A percentile compares a stretch with the other conserved stretches of the same genome.
phyloP scores from a whole-genome alignment of 2,329 filamentous ascomycete species.

The Pseudofabraea citricarpa region DNA sequence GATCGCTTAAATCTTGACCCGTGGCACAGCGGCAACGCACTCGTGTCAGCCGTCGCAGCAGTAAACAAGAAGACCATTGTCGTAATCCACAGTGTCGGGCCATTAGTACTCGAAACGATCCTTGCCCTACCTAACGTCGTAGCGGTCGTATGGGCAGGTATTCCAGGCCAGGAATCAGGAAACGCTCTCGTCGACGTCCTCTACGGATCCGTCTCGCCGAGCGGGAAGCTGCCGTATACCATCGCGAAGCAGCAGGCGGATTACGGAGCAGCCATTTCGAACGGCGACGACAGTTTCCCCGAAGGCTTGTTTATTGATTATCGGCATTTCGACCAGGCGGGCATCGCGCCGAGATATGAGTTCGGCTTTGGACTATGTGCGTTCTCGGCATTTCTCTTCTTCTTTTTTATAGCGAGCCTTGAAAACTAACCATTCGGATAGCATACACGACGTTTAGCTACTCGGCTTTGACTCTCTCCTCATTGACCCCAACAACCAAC shows the following conservation, averaged over 20 bases:
- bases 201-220: constrained; percentile 54
- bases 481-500: constrained; percentile 5
- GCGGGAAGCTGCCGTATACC: constrained; percentile 48
- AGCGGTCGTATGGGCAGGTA: constrained; percentile 53
- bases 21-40: constrained; percentile 41
- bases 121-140: constrained; percentile 58
- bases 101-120: constrained; percentile 53
- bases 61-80: constrained; percentile 59
- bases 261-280: constrained; percentile 34
- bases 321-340: constrained; percentile 41
- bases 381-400: not conserved
- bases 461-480: constrained; percentile 11
- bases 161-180: constrained; percentile 58
- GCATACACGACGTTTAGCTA: constrained; percentile 48
- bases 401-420: not conserved
- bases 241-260: constrained; percentile 46
- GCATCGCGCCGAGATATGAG: constrained; percentile 31
- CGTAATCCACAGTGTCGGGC: constrained; percentile 58
- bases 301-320: constrained; percentile 51
- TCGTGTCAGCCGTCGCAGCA: constrained; percentile 52
- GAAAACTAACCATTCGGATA: not conserved
- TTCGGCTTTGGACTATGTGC: constrained; percentile 43
- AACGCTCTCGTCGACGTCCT: constrained; percentile 56
- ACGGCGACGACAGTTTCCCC: constrained; percentile 28
- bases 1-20: constrained; percentile 61